phyloP scores from a whole-genome alignment of 257 asterid species.

The Solanum virginianum region DNA sequence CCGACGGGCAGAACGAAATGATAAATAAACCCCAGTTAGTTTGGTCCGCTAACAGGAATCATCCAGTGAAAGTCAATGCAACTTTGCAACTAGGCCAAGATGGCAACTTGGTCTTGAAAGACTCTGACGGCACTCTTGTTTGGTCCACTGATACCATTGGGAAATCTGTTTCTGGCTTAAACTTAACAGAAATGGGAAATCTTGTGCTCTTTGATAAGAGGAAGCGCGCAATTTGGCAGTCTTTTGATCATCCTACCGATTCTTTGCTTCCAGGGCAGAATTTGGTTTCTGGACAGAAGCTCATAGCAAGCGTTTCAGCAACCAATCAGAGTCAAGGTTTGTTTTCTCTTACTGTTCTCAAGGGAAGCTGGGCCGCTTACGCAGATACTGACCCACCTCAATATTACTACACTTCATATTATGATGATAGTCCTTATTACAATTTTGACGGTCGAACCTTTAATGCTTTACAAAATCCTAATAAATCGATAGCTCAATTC shows the following conservation, averaged over 20 bases:
- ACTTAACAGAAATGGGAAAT: neutral
- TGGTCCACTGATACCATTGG: neutral
- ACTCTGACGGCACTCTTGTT: neutral
- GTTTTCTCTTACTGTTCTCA: neutral
- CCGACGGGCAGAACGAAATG: neutral
- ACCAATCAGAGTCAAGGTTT: neutral
- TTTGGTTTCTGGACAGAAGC: neutral
- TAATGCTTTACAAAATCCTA: neutral
- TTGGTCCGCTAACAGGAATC: neutral
- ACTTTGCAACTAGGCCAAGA: neutral
- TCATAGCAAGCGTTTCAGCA: neutral
- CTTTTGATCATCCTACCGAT: slow-evolving; percentile 3
- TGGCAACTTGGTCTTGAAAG: neutral
- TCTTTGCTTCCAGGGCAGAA: neutral
- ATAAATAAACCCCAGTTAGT: neutral
- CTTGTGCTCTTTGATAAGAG: neutral
- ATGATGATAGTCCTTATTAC: neutral
- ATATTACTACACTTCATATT: neutral
- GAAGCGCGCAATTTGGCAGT: neutral
- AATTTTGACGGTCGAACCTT: neutral
- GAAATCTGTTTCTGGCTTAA: neutral
- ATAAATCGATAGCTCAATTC: neutral
- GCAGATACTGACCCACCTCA: neutral
- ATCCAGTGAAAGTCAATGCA: neutral
- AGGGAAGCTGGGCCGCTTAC: neutral